These are phyloP conservation scores for Synchytrium microbalum DNA, from an alignment of 371 early-diverging fungal species.

Conservation along the genomic window DNA sequence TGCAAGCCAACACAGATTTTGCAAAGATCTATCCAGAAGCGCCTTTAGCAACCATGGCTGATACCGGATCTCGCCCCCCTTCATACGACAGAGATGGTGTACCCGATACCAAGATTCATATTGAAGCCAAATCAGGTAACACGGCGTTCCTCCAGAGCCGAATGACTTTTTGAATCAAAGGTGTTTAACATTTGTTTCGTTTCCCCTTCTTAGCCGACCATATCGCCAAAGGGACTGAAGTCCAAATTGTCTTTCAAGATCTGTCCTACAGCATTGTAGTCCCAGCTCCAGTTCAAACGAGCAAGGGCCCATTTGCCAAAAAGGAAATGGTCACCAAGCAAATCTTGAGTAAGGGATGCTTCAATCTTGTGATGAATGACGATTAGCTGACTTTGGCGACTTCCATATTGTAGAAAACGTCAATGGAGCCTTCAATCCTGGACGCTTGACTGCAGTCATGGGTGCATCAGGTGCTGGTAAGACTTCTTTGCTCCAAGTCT, in stretches of 20 bases:
- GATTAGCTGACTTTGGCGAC: slow-evolving; percentile 6
- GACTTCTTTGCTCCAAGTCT: slow-evolving; percentile 33
- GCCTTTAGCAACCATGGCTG: too few species aligned
- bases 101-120: too few species aligned
- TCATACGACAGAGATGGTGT: too few species aligned
- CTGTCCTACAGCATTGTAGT: slow-evolving; percentile 12
- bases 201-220: too few species aligned
- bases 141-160: too few species aligned
- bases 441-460: slow-evolving; percentile 36
- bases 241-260: slow-evolving; percentile 14
- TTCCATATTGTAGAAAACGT: slow-evolving; percentile 8
- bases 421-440: slow-evolving; percentile 17
- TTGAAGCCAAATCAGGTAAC: too few species aligned
- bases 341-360: neutral
- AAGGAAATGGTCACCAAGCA: neutral
- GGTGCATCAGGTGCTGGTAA: slow-evolving; percentile 60
- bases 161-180: too few species aligned
- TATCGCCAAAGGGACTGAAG: neutral
- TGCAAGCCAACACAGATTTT: too few species aligned
- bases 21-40: too few species aligned
- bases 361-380: neutral
- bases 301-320: slow-evolving; percentile 11
- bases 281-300: slow-evolving; percentile 9
- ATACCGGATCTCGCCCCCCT: too few species aligned
- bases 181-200: too few species aligned